Base-by-base conservation (phyloP, 495 filamentous ascomycete species). In the Xylaria flabelliformis region DNA sequence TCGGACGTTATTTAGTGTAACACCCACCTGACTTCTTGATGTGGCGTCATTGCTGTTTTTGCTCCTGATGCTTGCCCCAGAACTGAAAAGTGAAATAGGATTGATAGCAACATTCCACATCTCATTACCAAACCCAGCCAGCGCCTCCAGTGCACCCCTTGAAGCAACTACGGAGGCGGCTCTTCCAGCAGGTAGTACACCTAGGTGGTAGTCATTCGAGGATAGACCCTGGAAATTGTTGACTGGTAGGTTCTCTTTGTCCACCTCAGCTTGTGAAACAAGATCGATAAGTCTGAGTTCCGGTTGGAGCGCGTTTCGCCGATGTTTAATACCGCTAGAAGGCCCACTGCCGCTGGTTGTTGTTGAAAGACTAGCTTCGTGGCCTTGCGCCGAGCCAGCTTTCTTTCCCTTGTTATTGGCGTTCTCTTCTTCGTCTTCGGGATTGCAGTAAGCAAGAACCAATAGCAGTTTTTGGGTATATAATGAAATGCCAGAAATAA, bases 401-500 rank as follows among this genome's bases (percentile, higher is more conserved):
- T 64, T 72, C 69, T 74, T 66, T 50, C 77, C 70, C 53, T 29
- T 70, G 50, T 21, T 59, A 8, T 74, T 75, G 51, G 82, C 79
- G 9, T 81, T 74, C 0, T 88, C 80, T n/a, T 90, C 88, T 13
- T 88, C 85, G n/a, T 91, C 89, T 13, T 90, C 89, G 15, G 88
- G 85, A 69, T 91, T 91, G 70, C 94, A 89, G 79, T 95, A 96
- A 77, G 94, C 94, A 85, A 99, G 91, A 75, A 98, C 89, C 72
- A 97, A 87, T 81, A 99, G 86, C 65, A 97, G 85, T 75, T 89
- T 94, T 75, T 95, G 94, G 80, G 93, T 97, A 91, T 98, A 98
- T 83, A 99, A 86, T 73, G 96, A 94, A 78, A 99, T 91, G 78
- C 97, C 96, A 80, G 95, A 97, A 86, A 99, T 92, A 74, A 95